phyloP scores from a whole-genome alignment of 2,329 filamentous ascomycete genomes.

The Colletotrichum musae region DNA sequence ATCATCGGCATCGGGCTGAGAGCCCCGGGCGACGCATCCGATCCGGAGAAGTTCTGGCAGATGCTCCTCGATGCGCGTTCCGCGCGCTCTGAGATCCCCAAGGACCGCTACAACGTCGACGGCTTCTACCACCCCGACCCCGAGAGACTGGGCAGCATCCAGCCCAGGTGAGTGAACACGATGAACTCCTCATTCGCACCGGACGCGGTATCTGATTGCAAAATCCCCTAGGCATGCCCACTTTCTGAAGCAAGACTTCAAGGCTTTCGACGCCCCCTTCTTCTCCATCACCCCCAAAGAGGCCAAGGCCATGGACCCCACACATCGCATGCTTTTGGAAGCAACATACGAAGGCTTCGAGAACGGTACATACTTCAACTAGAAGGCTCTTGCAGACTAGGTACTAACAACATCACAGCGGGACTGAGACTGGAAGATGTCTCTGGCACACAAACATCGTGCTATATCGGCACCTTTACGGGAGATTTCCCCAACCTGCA shows the following conservation, averaged over 20 bases:
- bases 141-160: constrained; percentile 43
- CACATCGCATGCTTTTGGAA: constrained; percentile 54
- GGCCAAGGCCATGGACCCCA: constrained; percentile 52
- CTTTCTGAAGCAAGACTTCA: constrained; percentile 50
- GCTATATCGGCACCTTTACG: constrained; percentile 52
- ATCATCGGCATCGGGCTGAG: constrained; percentile 57
- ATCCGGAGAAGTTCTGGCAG: constrained; percentile 55
- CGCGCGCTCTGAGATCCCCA: constrained; percentile 42
- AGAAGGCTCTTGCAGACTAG: background rate
- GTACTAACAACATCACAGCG: constrained; percentile 40
- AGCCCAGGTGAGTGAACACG: constrained; percentile 23
- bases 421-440: constrained; percentile 54
- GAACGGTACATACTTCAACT: constrained; percentile 58
- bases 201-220: background rate
- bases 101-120: constrained; percentile 43
- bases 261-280: constrained; percentile 47
- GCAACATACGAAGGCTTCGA: constrained; percentile 54
- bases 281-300: constrained; percentile 48
- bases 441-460: constrained; percentile 50
- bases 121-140: constrained; percentile 44
- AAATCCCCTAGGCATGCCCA: constrained; percentile 44
- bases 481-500: constrained; percentile 50
- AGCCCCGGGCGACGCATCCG: constrained; percentile 53
- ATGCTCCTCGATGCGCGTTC: constrained; percentile 43
- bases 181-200: too few species aligned